Base-by-base conservation (phyloP, 805 yeast genomes). In the Maudiozyma saulgeensis region DNA sequence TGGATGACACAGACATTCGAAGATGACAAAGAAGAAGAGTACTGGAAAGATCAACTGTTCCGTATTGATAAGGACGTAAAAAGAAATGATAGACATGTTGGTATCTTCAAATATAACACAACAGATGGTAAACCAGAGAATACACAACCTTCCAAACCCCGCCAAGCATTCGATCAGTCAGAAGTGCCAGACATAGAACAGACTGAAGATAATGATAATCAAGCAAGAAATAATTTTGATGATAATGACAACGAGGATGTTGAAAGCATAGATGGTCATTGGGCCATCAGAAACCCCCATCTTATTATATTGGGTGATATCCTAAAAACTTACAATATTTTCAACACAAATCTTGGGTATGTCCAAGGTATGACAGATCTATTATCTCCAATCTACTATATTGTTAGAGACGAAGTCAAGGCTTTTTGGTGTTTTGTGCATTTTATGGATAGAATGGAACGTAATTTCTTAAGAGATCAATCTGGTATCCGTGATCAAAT, bases 341-440 rank as follows among this genome's bases (percentile, higher is more conserved):
- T 82, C 63, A 90, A 93, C 64, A 73, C 71, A 43, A 84, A 88
- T 56, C 68, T 93, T 56, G 99, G 99, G 0, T 93, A 93, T 61
- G 96, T 93, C 18, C 99, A 93, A 69, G 99, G 99, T 1, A 93
- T 93, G 99, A 81, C 93, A 9, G 99, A 93, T 66, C 70, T 93
- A 46, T 70, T 93, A 37, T 84, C 96, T 0, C 97, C 97, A 0
- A 67, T 93, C 2, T 93, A 88, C 63, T 79, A 75, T 47, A 68
- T 73, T 9, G 53, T 74, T 8, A 75, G 76, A 55, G 95, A 90
- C 63, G 96, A 90, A 56, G 71, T 82, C 0, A 59, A 88, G 23
- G 74, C 96, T 6, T 93, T 93, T 64, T 88, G 96, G 95, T 82
- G 89, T 8, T 91, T 93, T 69, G 75, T 79, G 2, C 79, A 81